Percentiles rank a stretch among this genome's conserved stretches.
Conservation (phyloP, 345 rosid genomes). For the Citrus medica region DNA sequence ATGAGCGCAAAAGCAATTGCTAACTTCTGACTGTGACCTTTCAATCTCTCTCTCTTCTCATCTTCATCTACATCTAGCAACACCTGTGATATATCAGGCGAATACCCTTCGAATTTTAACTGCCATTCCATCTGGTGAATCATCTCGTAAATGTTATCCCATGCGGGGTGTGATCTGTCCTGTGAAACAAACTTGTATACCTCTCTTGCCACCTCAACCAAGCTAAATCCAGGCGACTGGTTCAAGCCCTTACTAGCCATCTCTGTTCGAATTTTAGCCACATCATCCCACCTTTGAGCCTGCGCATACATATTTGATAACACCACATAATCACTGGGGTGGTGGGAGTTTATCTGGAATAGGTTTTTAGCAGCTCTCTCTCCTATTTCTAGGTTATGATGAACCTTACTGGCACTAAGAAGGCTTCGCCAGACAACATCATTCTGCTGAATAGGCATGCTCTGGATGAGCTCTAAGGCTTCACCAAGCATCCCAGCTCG, state of each 20-base stretch:
- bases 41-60: constrained; percentile 62
- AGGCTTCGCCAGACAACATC: constrained; percentile 81
- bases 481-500: constrained; percentile 58
- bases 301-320: constrained; percentile 54
- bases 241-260: constrained; percentile 34
- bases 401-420: constrained; percentile 60
- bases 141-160: constrained; percentile 48
- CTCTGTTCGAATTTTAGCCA: constrained; percentile 39
- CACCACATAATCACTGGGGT: constrained; percentile 56
- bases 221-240: constrained; percentile 57
- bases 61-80: constrained; percentile 56
- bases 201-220: constrained; percentile 50
- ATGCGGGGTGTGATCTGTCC: constrained; percentile 42
- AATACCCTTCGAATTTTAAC: constrained; percentile 72
- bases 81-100: constrained; percentile 55
- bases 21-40: constrained; percentile 72
- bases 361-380: constrained; percentile 48
- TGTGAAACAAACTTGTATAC: constrained; percentile 59
- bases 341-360: constrained; percentile 31
- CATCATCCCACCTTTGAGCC: constrained; percentile 57
- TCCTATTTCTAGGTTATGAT: constrained; percentile 45
- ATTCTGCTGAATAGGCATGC: constrained; percentile 52
- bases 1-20: constrained; percentile 71
- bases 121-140: constrained; percentile 92
- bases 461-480: constrained; percentile 50